Conservation (phyloP, 495 filamentous ascomycete species). For the Penicillium canescens region DNA sequence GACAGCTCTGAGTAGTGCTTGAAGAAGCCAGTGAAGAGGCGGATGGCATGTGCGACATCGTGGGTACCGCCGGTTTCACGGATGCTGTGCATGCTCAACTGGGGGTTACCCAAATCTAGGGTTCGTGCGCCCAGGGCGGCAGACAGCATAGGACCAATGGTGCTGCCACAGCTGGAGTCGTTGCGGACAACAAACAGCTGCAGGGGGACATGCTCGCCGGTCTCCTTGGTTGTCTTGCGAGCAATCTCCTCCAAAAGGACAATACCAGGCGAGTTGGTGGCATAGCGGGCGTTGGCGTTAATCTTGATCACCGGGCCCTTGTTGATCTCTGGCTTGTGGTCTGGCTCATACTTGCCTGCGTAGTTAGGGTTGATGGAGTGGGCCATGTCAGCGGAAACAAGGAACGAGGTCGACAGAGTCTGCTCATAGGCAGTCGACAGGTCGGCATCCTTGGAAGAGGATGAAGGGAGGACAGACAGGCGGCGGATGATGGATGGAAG, state of each 20-base stretch:
- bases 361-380: constrained; percentile 96
- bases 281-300: constrained; percentile 96
- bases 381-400: constrained; percentile 97
- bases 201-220: constrained; percentile 66
- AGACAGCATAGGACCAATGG: constrained; percentile 93
- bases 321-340: constrained; percentile 93
- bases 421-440: constrained; percentile 86
- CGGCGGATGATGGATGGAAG: constrained; percentile 87
- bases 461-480: constrained; percentile 72
- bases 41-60: constrained; percentile 85
- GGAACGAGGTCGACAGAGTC: constrained; percentile 86
- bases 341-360: constrained; percentile 81
- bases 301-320: constrained; percentile 95
- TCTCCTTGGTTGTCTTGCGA: constrained; percentile 54
- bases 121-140: constrained; percentile 84
- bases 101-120: constrained; percentile 92
- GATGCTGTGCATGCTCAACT: constrained; percentile 96
- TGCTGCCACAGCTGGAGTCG: constrained; percentile 90
- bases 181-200: constrained; percentile 97
- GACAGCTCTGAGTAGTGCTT: constrained; percentile 77
- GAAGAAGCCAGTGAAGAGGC: constrained; percentile 87
- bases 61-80: constrained; percentile 84
- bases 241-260: constrained; percentile 88
- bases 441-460: constrained; percentile 47
- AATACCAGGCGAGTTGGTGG: constrained; percentile 93